phyloP scores from a whole-genome alignment of 1,139 yeast genomes.

The Pichia sp. region DNA sequence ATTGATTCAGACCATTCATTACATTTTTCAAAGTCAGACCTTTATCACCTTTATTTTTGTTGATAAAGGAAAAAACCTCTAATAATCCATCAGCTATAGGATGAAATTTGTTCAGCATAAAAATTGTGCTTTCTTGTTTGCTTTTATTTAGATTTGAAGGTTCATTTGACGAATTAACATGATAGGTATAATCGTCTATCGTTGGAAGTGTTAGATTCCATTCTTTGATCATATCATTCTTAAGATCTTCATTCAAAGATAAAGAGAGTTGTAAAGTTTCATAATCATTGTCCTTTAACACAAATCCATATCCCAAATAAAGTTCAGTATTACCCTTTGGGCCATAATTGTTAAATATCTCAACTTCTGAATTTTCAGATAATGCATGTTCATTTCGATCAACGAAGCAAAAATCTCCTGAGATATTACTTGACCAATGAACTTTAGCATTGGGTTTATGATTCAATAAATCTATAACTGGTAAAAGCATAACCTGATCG shows the following conservation, averaged over 20 bases:
- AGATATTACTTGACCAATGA: slow-evolving; percentile 40
- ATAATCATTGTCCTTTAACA: slow-evolving; percentile 49
- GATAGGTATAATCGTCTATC: slow-evolving; percentile 38
- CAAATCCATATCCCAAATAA: slow-evolving; percentile 62
- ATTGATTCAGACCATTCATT: slow-evolving; percentile 51
- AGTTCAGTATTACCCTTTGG: slow-evolving; percentile 82
- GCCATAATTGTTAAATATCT: slow-evolving; percentile 77
- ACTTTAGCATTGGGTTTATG: slow-evolving; percentile 59
- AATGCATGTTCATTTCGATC: slow-evolving; percentile 25
- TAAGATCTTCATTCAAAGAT: slow-evolving; percentile 30
- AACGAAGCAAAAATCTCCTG: slow-evolving; percentile 12
- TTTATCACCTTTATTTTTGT: slow-evolving; percentile 37
- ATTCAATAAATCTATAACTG: slow-evolving; percentile 70
- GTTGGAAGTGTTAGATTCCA: slow-evolving; percentile 42
- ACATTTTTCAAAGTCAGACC: slow-evolving; percentile 40
- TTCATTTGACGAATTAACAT: slow-evolving; percentile 28
- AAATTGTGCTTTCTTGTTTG: slow-evolving; percentile 34
- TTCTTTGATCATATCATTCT: slow-evolving; percentile 8
- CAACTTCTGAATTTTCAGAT: slow-evolving; percentile 20
- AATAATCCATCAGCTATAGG: slow-evolving; percentile 43
- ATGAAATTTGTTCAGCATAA: slow-evolving; percentile 39
- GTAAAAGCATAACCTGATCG: slow-evolving; percentile 60
- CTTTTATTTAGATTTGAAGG: slow-evolving; percentile 27
- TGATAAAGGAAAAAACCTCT: slow-evolving; percentile 42
- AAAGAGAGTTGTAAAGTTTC: slow-evolving; percentile 47